Evolutionary conservation across 768 basidiomycete species (phyloP).

Genomic region (Podaxis sp.): DNA sequence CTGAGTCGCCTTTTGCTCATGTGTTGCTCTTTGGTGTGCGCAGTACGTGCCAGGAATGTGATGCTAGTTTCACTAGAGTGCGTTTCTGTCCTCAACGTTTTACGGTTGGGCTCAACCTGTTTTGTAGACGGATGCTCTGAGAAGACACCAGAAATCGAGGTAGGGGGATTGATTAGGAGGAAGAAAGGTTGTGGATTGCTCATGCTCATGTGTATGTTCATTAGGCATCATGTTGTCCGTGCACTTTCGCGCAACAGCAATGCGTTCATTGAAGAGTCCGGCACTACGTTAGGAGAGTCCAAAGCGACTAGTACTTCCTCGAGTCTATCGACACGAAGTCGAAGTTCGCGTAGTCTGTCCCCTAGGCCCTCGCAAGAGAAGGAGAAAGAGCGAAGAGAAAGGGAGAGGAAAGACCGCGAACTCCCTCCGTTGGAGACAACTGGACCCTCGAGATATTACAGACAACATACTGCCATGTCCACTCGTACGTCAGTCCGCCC

Average conservation of each 20-base stretch:
- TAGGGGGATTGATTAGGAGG: conserved; percentile 21
- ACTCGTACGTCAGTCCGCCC: conserved; percentile 32
- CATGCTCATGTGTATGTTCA: conserved; percentile 20
- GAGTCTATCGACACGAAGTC: conserved; percentile 42
- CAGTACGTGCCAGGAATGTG: conserved; percentile 78
- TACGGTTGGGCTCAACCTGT: conserved; percentile 20
- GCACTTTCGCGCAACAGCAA: conserved; percentile 49
- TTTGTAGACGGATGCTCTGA: conserved; percentile 73
- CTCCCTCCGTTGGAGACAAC: conserved; percentile 21
- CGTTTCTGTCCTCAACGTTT: conserved; percentile 26
- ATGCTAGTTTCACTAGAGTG: conserved; percentile 78
- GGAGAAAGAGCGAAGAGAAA: conserved; percentile 27
- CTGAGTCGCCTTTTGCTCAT: conserved; percentile 14
- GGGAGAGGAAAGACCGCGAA: conserved; percentile 26
- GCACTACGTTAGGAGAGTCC: conserved; percentile 23
- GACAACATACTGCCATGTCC: conserved; percentile 55
- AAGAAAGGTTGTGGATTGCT: conserved; percentile 4
- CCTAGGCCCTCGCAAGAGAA: conserved; percentile 44
- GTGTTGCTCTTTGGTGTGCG: neutral
- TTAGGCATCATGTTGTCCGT: conserved; percentile 4
- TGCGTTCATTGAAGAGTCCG: conserved; percentile 54
- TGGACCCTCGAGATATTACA: conserved; percentile 61
- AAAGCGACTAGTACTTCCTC: conserved; percentile 27
- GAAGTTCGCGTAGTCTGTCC: conserved; percentile 38
- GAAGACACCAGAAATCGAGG: conserved; percentile 81